Conservation (phyloP, 768 basidiomycete genomes). For the Chiua virens region DNA sequence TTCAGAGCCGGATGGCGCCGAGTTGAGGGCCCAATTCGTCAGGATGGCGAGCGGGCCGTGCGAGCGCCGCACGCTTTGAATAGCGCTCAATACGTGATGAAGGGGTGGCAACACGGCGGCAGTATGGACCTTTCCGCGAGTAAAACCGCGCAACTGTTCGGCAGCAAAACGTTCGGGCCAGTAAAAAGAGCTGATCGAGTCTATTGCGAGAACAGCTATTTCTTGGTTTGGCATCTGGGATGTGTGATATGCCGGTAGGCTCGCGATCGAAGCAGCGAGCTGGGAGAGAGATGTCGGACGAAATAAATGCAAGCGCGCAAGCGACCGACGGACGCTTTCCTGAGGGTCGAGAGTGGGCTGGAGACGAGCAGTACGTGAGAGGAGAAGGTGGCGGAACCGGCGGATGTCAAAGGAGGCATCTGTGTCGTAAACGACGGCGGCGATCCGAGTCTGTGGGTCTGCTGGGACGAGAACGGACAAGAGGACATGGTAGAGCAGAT, state of each 20-base stretch:
- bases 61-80: slow-evolving; percentile 48
- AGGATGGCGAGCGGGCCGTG: slow-evolving; percentile 53
- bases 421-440: slow-evolving; percentile 68
- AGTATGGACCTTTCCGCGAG: slow-evolving; percentile 5
- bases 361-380: slow-evolving; percentile 41
- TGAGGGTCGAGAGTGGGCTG: slow-evolving; percentile 19
- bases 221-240: slow-evolving; percentile 49
- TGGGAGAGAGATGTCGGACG: slow-evolving; percentile 64
- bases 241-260: slow-evolving; percentile 56
- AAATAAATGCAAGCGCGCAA: slow-evolving; percentile 67
- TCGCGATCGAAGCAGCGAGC: slow-evolving; percentile 63
- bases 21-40: slow-evolving; percentile 61
- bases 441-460: slow-evolving; percentile 50
- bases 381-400: slow-evolving; percentile 54
- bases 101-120: slow-evolving; percentile 33
- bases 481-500: slow-evolving; percentile 68
- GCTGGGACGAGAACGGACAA: slow-evolving; percentile 58
- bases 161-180: slow-evolving; percentile 71
- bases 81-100: slow-evolving; percentile 45
- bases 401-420: slow-evolving; percentile 62
- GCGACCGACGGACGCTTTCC: slow-evolving; percentile 36
- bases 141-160: slow-evolving; percentile 47
- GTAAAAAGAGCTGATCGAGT: slow-evolving; percentile 75
- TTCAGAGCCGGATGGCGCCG: slow-evolving; percentile 16
- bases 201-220: slow-evolving; percentile 67